Percentiles rank a stretch among this genome's conserved stretches.
These are phyloP conservation scores for Rhizopogon rudus DNA, from an alignment of 768 basidiomycete species.

Conservation along the genomic window DNA sequence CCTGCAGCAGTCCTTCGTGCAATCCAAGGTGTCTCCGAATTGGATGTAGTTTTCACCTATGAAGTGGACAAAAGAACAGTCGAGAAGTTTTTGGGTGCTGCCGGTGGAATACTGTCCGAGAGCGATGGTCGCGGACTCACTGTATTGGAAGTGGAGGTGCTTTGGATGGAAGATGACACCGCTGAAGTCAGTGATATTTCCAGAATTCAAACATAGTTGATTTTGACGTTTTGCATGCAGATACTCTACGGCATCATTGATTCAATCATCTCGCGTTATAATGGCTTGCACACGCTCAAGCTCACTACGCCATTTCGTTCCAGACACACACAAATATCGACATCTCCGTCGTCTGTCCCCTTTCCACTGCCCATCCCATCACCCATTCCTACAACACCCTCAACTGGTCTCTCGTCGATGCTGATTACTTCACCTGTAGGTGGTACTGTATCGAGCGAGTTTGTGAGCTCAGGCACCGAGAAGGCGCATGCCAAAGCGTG, in stretches of 20 bases:
- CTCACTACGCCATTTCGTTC: constrained; percentile 27
- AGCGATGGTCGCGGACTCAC: constrained; percentile 7
- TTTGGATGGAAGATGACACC: constrained; percentile 22
- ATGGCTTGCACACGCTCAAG: constrained; percentile 22
- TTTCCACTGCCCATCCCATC: constrained; percentile 6
- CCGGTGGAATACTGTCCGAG: constrained; percentile 18
- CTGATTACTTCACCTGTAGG: not conserved
- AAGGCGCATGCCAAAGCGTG: constrained; percentile 22
- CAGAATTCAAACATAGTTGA: not conserved
- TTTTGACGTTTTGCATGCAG: constrained; percentile 7
- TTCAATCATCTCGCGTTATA: constrained; percentile 27
- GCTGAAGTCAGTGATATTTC: constrained; percentile 19
- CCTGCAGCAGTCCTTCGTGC: constrained; percentile 22
- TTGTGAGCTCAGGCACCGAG: constrained; percentile 21
- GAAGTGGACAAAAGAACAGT: constrained; percentile 29
- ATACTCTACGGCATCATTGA: constrained; percentile 25
- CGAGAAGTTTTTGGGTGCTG: constrained; percentile 24
- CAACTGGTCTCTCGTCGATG: not conserved
- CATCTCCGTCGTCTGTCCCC: constrained; percentile 1
- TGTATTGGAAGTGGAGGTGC: constrained; percentile 23
- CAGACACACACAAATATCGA: constrained; percentile 10
- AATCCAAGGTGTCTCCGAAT: constrained; percentile 21
- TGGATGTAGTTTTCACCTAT: constrained; percentile 24
- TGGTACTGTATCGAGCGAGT: constrained; percentile 15
- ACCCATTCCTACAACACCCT: not conserved